Evolutionary conservation across 2,329 filamentous ascomycete genomes (phyloP).

Genomic region (Teratosphaeria viscida): DNA sequence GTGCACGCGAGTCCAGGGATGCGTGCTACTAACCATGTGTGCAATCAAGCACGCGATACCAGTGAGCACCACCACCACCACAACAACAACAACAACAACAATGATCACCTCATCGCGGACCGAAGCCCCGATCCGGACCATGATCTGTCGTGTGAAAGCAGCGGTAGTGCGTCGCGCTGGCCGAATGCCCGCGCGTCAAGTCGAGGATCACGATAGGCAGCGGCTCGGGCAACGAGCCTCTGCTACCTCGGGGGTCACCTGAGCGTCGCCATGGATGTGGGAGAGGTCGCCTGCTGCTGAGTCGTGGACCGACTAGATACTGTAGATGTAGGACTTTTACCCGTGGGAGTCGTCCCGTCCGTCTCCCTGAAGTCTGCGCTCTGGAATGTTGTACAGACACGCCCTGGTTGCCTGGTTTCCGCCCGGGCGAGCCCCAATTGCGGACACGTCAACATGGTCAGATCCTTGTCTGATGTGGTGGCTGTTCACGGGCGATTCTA

Average conservation of each 20-base stretch:
- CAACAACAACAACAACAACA: no score
- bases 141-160: not conserved
- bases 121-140: not conserved
- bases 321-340: no score
- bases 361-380: no score
- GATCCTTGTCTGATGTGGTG: not conserved
- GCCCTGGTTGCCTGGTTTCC: not conserved
- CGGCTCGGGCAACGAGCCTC: not conserved
- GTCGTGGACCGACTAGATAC: no score
- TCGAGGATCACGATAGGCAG: not conserved
- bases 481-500: not conserved
- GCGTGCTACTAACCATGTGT: not conserved
- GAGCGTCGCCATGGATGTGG: not conserved
- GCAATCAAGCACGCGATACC: not conserved
- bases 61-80: not conserved
- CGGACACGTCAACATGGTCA: not conserved
- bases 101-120: not conserved
- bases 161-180: not conserved
- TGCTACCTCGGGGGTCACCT: not conserved
- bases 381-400: no score
- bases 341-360: no score
- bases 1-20: not conserved
- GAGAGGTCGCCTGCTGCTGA: not conserved
- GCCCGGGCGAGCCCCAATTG: not conserved
- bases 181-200: not conserved